Evolutionary conservation across 1,284 basidiomycete genomes (phyloP), one percentile per base, ranked within the genome.

Genomic region (Ceratobasidium sp.): DNA sequence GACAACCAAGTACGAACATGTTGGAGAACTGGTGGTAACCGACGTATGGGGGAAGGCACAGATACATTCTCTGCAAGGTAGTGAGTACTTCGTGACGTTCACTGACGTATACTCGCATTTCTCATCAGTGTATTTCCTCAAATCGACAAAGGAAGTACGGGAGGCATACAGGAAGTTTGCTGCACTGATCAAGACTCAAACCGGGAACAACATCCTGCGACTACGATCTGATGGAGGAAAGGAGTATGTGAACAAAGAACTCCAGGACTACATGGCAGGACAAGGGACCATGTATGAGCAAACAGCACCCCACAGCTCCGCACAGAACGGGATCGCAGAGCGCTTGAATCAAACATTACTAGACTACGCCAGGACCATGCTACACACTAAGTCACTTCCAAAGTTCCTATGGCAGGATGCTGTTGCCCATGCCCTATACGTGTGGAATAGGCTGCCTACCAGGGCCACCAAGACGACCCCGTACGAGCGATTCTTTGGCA

Each of bases 21-120:
- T 76, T 67, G 79, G 80, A 8, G 77, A 80, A 42, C n/a, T 77
- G 23, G 53, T 80, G 25, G 61, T 78, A 16, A 48, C 75, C 1
- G 56, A 59, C n/a, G 56, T 59, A 4, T 59, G 56, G 56, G 56
- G 56, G 38, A 28, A 28, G 9, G 18, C 33, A 1, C 33, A 38
- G 23, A 12, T 23, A 1, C 11, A 40, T 16, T 59, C 56, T 6
- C 18, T 59, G 2, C 56, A 40, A 12, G 16, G 33, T 1, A 38
- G 18, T 38, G 11, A 33, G 5, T 59, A 59, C 23, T 59, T 38
- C n/a, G 38, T 59, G 1, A n/a, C 38, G n/a, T 59, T 59, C 38
- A 59, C 21, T 3, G 56, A 59, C n/a, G 33, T 23, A 4, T 53
- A 30, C 42, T 48, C 56, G 7, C 75, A 74, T 7, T 61, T 78